Conservation (phyloP, 768 basidiomycete species). For the Solioccasus polychromus region DNA sequence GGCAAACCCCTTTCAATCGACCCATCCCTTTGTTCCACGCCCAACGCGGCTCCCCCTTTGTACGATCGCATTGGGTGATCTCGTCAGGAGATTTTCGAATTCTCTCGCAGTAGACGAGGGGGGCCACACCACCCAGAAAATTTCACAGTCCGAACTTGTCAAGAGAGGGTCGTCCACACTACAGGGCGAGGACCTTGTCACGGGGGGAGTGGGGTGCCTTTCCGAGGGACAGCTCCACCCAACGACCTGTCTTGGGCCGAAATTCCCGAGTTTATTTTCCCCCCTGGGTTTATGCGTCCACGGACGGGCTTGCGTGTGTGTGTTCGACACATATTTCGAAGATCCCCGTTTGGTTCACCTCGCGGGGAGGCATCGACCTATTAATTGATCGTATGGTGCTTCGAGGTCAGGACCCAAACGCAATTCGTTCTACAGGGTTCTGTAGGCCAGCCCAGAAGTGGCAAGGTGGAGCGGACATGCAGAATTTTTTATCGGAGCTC, state of each 20-base stretch:
- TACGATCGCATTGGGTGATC: conserved; percentile 16
- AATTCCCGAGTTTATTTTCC: neutral
- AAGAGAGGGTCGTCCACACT: conserved; percentile 12
- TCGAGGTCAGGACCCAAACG: neutral
- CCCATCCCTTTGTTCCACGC: conserved; percentile 6
- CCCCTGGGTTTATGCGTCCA: neutral
- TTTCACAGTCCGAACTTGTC: conserved; percentile 20
- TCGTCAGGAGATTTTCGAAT: conserved; percentile 16
- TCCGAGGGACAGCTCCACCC: conserved; percentile 1
- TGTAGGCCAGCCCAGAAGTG: conserved; percentile 2
- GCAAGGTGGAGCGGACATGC: neutral
- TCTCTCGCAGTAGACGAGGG: conserved; percentile 1
- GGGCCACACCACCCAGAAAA: neutral
- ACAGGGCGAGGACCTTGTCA: conserved; percentile 3
- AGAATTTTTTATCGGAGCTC: conserved; percentile 4
- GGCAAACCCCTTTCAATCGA: conserved; percentile 13
- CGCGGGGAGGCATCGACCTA: conserved; percentile 2
- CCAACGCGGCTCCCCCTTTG: conserved; percentile 3
- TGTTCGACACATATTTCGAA: conserved; percentile 8
- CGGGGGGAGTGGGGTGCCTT: conserved; percentile 5
- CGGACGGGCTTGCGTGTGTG: neutral
- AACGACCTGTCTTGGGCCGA: neutral
- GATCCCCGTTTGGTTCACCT: conserved; percentile 3
- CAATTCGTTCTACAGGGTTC: conserved; percentile 1
- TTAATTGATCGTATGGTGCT: conserved; percentile 9